Conservation (phyloP, 139 green algal species). For the Chlamydomonas applanata region DNA sequence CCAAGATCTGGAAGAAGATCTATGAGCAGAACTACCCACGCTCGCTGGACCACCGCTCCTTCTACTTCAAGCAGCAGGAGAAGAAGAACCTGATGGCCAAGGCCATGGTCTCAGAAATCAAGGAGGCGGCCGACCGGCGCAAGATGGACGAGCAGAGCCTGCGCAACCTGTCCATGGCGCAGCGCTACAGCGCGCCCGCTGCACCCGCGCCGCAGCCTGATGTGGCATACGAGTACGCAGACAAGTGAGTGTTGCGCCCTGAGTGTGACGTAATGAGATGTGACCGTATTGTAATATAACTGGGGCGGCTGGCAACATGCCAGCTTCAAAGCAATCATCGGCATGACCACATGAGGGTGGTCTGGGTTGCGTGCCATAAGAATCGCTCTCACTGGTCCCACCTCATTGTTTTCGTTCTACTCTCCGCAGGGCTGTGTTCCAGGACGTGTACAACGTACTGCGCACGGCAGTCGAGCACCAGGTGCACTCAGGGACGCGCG, state of each 20-base stretch:
- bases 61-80: slow-evolving; percentile 99
- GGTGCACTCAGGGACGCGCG: slow-evolving; percentile 7
- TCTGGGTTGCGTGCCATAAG: no score
- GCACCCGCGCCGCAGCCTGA: slow-evolving; percentile 34
- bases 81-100: slow-evolving; percentile 92
- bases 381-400: background rate
- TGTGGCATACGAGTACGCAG: slow-evolving; percentile 73
- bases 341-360: no score
- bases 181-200: slow-evolving; percentile 24
- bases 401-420: background rate
- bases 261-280: slow-evolving; percentile 12
- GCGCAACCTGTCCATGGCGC: slow-evolving; percentile 30
- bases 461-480: slow-evolving; percentile 44
- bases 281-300: background rate
- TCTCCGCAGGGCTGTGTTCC: slow-evolving; percentile 34
- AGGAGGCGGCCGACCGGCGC: slow-evolving; percentile 80
- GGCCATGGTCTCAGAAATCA: slow-evolving; percentile 86
- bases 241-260: slow-evolving; percentile 43
- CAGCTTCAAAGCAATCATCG: no score
- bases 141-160: slow-evolving; percentile 49
- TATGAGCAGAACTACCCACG: slow-evolving; percentile 98
- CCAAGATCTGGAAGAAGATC: slow-evolving; percentile 79
- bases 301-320: slow-evolving; percentile 1
- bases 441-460: slow-evolving; percentile 81
- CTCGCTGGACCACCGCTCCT: slow-evolving; percentile 94